Evolutionary conservation across 306 rosid genomes (phyloP).

Genomic region (Lathyrus oleraceus): DNA sequence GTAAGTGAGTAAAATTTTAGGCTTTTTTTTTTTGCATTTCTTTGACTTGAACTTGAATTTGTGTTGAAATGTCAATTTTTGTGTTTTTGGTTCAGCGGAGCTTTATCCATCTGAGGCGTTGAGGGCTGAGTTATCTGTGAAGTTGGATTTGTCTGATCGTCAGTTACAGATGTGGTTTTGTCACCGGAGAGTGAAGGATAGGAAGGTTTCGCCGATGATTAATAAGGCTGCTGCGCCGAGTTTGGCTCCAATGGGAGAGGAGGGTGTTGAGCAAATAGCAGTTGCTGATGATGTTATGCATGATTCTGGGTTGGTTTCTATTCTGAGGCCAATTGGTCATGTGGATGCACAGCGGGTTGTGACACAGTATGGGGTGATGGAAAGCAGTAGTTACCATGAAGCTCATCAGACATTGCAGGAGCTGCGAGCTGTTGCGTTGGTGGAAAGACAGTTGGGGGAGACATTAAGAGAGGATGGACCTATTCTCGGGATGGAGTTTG

Average conservation of each 20-base stretch:
- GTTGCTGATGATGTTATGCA: conserved; percentile 33
- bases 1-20: conserved; percentile 36
- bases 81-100: conserved; percentile 47
- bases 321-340: conserved; percentile 36
- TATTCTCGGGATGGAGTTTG: conserved; percentile 76
- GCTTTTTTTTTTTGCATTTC: neutral
- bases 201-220: conserved; percentile 38
- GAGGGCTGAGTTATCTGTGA: conserved; percentile 58
- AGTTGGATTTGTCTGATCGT: conserved; percentile 70
- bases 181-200: conserved; percentile 72
- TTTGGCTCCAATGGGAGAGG: conserved; percentile 17
- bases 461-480: conserved; percentile 74
- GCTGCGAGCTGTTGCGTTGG: conserved; percentile 63
- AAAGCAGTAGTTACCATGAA: conserved; percentile 41
- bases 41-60: conserved; percentile 16
- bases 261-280: conserved; percentile 41
- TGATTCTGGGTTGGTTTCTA: too few species aligned
- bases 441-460: conserved; percentile 73
- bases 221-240: neutral
- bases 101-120: conserved; percentile 61
- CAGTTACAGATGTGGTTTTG: conserved; percentile 92
- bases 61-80: conserved; percentile 28
- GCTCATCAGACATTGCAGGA: conserved; percentile 48
- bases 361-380: too few species aligned
- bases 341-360: too few species aligned